Evolutionary conservation across 257 asterid species (phyloP).

Genomic region (Solanum tarapatanum): DNA sequence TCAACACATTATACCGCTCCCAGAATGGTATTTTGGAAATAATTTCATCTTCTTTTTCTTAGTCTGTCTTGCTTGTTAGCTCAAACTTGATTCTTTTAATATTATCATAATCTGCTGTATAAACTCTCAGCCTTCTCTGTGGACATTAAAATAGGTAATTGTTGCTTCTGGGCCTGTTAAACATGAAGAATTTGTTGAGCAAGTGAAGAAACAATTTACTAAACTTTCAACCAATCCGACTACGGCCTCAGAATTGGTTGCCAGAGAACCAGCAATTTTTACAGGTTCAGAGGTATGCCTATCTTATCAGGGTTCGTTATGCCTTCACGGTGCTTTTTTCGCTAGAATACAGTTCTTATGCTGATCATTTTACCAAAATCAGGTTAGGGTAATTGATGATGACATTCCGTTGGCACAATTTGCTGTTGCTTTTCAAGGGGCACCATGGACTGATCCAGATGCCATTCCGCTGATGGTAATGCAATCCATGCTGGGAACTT

Average conservation of each 20-base stretch:
- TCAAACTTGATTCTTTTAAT: background rate
- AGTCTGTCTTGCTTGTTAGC: background rate
- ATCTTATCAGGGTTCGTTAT: background rate
- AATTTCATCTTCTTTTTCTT: background rate
- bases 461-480: conserved; percentile 79
- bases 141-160: conserved; percentile 40
- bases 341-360: background rate
- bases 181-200: conserved; percentile 79
- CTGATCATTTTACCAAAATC: conserved; percentile 6
- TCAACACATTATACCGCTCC: conserved; percentile 74
- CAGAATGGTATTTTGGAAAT: conserved; percentile 37
- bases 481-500: conserved; percentile 76
- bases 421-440: conserved; percentile 88
- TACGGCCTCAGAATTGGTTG: conserved; percentile 51
- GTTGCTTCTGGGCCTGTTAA: conserved; percentile 77
- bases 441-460: conserved; percentile 91
- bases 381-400: conserved; percentile 75
- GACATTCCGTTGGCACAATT: conserved; percentile 73
- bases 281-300: conserved; percentile 82
- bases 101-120: background rate
- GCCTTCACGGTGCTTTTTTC: background rate
- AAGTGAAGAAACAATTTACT: conserved; percentile 52
- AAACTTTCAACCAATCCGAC: conserved; percentile 48
- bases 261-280: conserved; percentile 61
- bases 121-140: background rate